Evolutionary conservation across 2,329 filamentous ascomycete species (phyloP).

Genomic region (Fusarium sp.): DNA sequence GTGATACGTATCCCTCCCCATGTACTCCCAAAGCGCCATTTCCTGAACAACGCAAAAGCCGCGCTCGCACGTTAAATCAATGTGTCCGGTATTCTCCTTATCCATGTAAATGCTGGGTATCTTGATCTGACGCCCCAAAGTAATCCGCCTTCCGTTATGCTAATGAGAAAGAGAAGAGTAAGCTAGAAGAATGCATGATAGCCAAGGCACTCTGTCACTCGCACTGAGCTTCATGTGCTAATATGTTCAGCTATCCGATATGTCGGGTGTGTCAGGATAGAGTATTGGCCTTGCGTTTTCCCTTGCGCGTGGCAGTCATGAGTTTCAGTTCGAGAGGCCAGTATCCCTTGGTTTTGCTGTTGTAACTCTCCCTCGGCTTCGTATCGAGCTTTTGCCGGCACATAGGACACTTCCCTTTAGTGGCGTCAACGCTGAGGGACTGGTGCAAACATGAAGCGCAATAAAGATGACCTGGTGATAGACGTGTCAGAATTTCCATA

Average conservation of each 20-base stretch:
- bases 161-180: constrained; percentile 27
- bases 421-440: constrained; percentile 67
- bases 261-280: constrained; percentile 42
- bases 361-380: constrained; percentile 57
- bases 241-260: constrained; percentile 1
- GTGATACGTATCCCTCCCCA: constrained; percentile 9
- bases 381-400: constrained; percentile 70
- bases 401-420: constrained; percentile 72
- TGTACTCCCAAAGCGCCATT: constrained; percentile 44
- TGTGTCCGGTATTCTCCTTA: constrained; percentile 32
- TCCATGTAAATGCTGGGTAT: constrained; percentile 50
- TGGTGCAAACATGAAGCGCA: constrained; percentile 72
- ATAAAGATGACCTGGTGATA: constrained; percentile 69
- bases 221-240: not conserved
- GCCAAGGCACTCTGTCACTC: constrained; percentile 5
- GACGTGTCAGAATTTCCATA: constrained; percentile 31
- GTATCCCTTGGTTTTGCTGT: constrained; percentile 62
- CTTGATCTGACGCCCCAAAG: constrained; percentile 35
- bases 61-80: constrained; percentile 32
- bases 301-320: constrained; percentile 67
- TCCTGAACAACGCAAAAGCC: constrained; percentile 22
- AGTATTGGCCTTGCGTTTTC: constrained; percentile 55
- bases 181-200: not conserved
- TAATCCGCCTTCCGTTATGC: constrained; percentile 15
- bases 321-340: constrained; percentile 73